Evolutionary conservation across 768 basidiomycete species (phyloP).

Genomic region (Auricularia heimuer): DNA sequence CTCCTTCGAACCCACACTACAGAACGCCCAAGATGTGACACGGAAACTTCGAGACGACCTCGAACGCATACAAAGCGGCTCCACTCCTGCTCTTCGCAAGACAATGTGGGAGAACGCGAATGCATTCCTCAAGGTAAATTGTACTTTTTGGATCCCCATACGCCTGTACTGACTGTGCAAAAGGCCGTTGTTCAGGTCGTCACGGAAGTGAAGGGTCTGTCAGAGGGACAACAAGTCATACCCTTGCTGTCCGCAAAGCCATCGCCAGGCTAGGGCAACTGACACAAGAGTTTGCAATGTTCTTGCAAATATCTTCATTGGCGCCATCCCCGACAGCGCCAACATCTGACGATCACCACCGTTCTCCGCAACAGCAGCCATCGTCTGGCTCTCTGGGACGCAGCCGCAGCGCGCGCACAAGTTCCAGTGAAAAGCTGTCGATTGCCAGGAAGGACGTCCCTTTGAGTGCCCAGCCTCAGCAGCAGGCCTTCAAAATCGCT

Average conservation of each 20-base stretch:
- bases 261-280: conserved; percentile 71
- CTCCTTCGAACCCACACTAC: conserved; percentile 45
- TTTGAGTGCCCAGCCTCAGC: neutral
- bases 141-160: neutral
- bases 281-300: conserved; percentile 79
- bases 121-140: conserved; percentile 67
- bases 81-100: conserved; percentile 44
- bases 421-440: neutral
- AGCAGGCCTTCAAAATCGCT: neutral
- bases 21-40: conserved; percentile 56
- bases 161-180: neutral
- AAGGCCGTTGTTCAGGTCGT: conserved; percentile 72
- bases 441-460: neutral
- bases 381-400: neutral
- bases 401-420: neutral
- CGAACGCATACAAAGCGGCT: conserved; percentile 45
- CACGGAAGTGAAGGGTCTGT: conserved; percentile 51
- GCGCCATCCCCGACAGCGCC: conserved; percentile 47
- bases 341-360: conserved; percentile 26
- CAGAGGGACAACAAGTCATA: conserved; percentile 46
- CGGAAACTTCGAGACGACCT: conserved; percentile 51
- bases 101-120: conserved; percentile 69
- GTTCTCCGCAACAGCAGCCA: neutral
- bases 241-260: conserved; percentile 53
- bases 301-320: conserved; percentile 78